Evolutionary conservation across 2,329 filamentous ascomycete species (phyloP).

Genomic region (Sordariomycetes sp.): DNA sequence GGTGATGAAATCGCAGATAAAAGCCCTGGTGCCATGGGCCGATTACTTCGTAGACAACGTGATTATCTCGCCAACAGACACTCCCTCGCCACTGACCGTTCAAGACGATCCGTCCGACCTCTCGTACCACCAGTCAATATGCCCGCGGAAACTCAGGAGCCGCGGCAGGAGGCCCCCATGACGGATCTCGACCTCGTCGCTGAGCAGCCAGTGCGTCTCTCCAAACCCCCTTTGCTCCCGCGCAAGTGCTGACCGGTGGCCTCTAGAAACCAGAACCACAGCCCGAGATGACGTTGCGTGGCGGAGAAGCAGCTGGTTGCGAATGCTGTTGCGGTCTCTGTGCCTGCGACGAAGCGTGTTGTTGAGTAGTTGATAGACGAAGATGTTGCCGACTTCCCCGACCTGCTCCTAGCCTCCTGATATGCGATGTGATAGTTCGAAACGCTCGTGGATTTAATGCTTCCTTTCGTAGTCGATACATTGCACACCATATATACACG

Average conservation of each 20-base stretch:
- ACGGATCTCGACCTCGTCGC: slow-evolving; percentile 26
- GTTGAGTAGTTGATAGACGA: too few relatives aligned
- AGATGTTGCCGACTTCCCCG: too few relatives aligned
- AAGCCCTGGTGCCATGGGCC: too few relatives aligned
- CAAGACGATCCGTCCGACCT: too few relatives aligned
- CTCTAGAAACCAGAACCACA: slow-evolving; percentile 27
- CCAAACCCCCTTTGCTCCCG: neutral
- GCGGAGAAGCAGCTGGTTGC: slow-evolving; percentile 35
- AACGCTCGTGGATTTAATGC: too few relatives aligned
- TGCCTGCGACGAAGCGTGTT: slow-evolving; percentile 32
- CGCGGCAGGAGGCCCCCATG: slow-evolving; percentile 34
- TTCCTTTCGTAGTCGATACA: too few relatives aligned
- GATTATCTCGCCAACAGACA: too few relatives aligned
- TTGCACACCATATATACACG: slow-evolving; percentile 5
- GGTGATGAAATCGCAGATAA: too few relatives aligned
- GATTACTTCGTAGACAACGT: too few relatives aligned
- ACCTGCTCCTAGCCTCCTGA: too few relatives aligned
- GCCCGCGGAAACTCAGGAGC: slow-evolving; percentile 27
- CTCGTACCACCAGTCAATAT: slow-evolving; percentile 16
- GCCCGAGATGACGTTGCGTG: slow-evolving; percentile 31
- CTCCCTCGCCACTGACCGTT: too few relatives aligned
- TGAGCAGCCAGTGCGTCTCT: slow-evolving; percentile 30
- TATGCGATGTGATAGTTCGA: too few relatives aligned
- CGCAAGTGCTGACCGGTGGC: neutral
- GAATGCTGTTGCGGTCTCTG: slow-evolving; percentile 37